phyloP scores from a whole-genome alignment of 2,329 filamentous ascomycete genomes.

The Saccharata proteae region DNA sequence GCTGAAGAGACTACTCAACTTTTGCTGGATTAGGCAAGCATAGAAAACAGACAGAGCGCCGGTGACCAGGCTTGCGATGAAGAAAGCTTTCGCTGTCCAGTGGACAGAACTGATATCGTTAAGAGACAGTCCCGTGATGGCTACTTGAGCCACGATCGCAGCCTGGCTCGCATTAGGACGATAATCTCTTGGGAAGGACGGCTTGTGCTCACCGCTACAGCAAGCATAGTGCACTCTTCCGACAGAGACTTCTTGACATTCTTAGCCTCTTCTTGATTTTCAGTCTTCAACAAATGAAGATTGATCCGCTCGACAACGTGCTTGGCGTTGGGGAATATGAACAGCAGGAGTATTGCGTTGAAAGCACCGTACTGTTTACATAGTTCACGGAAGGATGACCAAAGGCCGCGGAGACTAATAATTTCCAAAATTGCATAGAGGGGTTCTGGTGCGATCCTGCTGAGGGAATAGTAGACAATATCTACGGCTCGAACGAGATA shows the following conservation, averaged over 20 bases:
- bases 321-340: no score
- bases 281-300: no score
- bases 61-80: slow-evolving; percentile 10
- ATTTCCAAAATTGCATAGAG: no score
- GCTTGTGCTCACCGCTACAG: slow-evolving; percentile 10
- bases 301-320: no score
- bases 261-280: background rate
- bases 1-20: slow-evolving; percentile 8
- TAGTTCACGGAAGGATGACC: no score
- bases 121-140: slow-evolving; percentile 11
- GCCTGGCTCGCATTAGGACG: slow-evolving; percentile 6
- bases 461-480: no score
- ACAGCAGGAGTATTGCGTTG: no score
- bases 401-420: no score
- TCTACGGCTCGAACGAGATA: no score
- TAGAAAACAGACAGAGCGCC: slow-evolving; percentile 12
- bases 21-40: slow-evolving; percentile 9
- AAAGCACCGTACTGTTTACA: no score
- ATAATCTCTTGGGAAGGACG: background rate
- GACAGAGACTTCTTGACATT: background rate
- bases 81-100: slow-evolving; percentile 11
- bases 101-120: slow-evolving; percentile 6
- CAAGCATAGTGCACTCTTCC: slow-evolving; percentile 11
- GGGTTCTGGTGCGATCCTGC: no score
- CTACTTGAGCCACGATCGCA: slow-evolving; percentile 13